A percentile compares a stretch with the other conserved stretches of the same genome.
Conservation (phyloP, 2,329 filamentous ascomycete species). For the Ploettnerulaceae sp. region DNA sequence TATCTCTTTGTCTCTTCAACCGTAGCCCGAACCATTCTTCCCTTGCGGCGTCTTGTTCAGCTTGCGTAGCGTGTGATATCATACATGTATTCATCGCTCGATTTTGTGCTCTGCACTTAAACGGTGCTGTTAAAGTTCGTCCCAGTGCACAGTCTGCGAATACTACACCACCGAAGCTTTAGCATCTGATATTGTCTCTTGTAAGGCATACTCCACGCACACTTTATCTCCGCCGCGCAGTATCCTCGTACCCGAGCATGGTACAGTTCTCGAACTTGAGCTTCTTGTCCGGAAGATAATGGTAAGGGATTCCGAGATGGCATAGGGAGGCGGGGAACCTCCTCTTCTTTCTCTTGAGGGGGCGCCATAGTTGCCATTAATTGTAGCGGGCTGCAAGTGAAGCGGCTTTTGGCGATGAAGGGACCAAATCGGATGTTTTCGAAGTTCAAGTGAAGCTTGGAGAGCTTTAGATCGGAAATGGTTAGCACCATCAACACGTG, state of each 20-base stretch:
- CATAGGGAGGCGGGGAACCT: constrained; percentile 33
- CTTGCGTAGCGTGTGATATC: constrained; percentile 76
- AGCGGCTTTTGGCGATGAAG: neutral
- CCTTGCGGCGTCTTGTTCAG: constrained; percentile 80
- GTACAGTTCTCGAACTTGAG: constrained; percentile 75
- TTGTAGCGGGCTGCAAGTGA: constrained; percentile 1
- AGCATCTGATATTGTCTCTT: neutral
- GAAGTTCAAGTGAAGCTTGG: constrained; percentile 1
- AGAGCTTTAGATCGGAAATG: neutral
- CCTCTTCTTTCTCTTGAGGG: constrained; percentile 22
- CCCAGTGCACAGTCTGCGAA: constrained; percentile 87
- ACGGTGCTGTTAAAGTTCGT: constrained; percentile 82
- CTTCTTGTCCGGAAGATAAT: constrained; percentile 74
- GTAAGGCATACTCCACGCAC: constrained; percentile 40
- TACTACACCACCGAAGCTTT: constrained; percentile 45
- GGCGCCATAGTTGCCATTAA: constrained; percentile 32
- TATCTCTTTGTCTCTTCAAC: constrained; percentile 62
- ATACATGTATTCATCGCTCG: constrained; percentile 93
- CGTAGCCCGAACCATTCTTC: constrained; percentile 88
- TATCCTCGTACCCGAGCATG: constrained; percentile 71
- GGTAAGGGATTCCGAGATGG: constrained; percentile 75
- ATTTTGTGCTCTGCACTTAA: constrained; percentile 75
- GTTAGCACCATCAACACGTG: neutral
- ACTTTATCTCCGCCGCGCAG: constrained; percentile 75
- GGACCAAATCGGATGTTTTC: constrained; percentile 14